phyloP scores from a whole-genome alignment of 768 basidiomycete genomes.

The Boletus barrowsii region DNA sequence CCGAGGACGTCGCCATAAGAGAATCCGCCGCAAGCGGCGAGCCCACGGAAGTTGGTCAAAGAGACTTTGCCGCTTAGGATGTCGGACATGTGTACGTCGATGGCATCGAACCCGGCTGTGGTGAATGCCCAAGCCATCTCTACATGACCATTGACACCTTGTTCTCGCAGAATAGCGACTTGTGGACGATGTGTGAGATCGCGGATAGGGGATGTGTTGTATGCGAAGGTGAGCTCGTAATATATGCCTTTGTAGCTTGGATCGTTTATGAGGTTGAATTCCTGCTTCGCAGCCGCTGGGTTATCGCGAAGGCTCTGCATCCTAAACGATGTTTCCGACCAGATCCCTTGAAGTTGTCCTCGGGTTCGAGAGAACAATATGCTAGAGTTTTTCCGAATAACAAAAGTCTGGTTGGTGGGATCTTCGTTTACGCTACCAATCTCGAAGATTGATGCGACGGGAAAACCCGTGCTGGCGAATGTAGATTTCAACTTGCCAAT shows the following conservation, averaged over 20 bases:
- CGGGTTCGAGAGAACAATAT: constrained; percentile 66
- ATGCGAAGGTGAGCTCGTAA: constrained; percentile 68
- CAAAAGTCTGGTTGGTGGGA: constrained; percentile 58
- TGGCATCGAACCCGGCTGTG: constrained; percentile 88
- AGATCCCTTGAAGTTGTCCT: constrained; percentile 70
- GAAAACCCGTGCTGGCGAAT: constrained; percentile 75
- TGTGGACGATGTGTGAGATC: constrained; percentile 60
- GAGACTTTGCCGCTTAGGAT: constrained; percentile 69
- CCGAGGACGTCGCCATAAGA: constrained; percentile 98
- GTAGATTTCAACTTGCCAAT: constrained; percentile 50
- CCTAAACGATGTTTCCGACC: constrained; percentile 92
- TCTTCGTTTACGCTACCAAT: constrained; percentile 66
- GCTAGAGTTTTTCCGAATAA: constrained; percentile 48
- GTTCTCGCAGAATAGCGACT: constrained; percentile 94
- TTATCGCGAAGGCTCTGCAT: constrained; percentile 93
- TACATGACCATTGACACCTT: constrained; percentile 95
- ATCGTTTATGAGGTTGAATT: constrained; percentile 74
- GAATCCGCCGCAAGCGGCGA: constrained; percentile 97
- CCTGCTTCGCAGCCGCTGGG: constrained; percentile 70
- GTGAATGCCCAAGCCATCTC: constrained; percentile 99
- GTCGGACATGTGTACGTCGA: constrained; percentile 99
- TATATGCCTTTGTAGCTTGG: constrained; percentile 57
- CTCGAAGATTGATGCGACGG: constrained; percentile 68
- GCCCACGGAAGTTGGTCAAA: constrained; percentile 72
- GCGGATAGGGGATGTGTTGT: constrained; percentile 33